Base-by-base conservation (phyloP, 495 filamentous ascomycete species). In the Cercophora samala region DNA sequence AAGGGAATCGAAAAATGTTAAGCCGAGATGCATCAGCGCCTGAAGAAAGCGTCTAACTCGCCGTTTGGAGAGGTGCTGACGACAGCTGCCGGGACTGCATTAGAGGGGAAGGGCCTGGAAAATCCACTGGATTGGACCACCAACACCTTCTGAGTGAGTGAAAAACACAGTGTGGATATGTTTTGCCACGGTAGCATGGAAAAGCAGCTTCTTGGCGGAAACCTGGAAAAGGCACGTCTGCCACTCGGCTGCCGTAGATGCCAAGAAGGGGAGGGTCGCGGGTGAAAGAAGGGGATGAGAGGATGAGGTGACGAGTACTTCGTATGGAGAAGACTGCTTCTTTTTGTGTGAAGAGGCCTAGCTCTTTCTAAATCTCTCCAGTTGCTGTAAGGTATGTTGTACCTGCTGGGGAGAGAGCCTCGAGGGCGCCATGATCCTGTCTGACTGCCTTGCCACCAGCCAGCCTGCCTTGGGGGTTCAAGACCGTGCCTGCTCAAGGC, bases 1-100 rank as follows among this genome's bases (percentile, higher is more conserved):
- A 42, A 62, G 64, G 52, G 62, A 64, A 66, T 5, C 46, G 22
- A 68, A 73, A 74, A 73, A 74, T 74, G 72, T 74, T 73, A 74
- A 73, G 64, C 62, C 59, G 65, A 70, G 68, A 61, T 60, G 58
- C 63, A 67, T 69, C 67, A 68, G 64, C 63, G 56, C 60, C 67
- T 64, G 65, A 67, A 70, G 29, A 59, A 51, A 66, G 60, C 63
- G 58, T 19, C 58, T n/a, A 24, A 64, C 42, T 13, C 37, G 29
- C 37, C 32, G n/a, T 63, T 58, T 59, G 37, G 53, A 21, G 67
- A 60, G 60, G 62, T 54, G 58, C 65, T 70, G 64, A 64, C 58
- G 64, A 64, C 61, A 42, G 25, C 29, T 17, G 18, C 58, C 37
- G 29, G 64, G 68, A 61, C 58, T 62, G 21, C 4, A 21, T 65